Percentiles rank a stretch among this genome's conserved stretches.
These are phyloP conservation scores for Colletotrichum tropicale DNA, from an alignment of 2,329 filamentous ascomycete genomes.

Conservation along the genomic window DNA sequence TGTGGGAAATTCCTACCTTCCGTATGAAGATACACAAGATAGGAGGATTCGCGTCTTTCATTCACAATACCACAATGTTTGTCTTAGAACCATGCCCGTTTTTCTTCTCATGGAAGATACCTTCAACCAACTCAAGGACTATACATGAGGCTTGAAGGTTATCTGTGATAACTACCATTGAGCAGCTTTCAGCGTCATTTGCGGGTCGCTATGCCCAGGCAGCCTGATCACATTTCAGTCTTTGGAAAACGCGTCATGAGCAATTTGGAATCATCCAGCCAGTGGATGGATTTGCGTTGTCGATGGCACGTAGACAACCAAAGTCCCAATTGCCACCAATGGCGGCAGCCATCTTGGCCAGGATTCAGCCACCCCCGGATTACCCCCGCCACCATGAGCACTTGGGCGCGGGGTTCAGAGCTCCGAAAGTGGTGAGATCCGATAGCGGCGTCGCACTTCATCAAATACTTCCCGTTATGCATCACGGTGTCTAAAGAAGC, in stretches of 20 bases:
- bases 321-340: conserved; percentile 6
- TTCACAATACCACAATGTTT: neutral
- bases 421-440: neutral
- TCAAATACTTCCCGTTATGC: neutral
- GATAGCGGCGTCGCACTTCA: neutral
- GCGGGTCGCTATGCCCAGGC: neutral
- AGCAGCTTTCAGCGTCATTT: neutral
- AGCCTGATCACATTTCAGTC: neutral
- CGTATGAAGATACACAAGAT: neutral
- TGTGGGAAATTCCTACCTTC: neutral
- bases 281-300: conserved; percentile 1
- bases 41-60: neutral
- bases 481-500: neutral
- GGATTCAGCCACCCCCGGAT: neutral
- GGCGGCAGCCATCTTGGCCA: neutral
- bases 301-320: neutral
- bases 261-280: neutral
- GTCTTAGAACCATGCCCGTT: neutral
- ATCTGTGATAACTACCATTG: neutral
- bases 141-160: neutral
- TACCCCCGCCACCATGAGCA: neutral
- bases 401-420: neutral
- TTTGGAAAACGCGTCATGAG: neutral
- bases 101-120: neutral
- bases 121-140: neutral